These are phyloP conservation scores for Aspergillus uvarum DNA, from an alignment of 2,329 filamentous ascomycete genomes.

Conservation along the genomic window DNA sequence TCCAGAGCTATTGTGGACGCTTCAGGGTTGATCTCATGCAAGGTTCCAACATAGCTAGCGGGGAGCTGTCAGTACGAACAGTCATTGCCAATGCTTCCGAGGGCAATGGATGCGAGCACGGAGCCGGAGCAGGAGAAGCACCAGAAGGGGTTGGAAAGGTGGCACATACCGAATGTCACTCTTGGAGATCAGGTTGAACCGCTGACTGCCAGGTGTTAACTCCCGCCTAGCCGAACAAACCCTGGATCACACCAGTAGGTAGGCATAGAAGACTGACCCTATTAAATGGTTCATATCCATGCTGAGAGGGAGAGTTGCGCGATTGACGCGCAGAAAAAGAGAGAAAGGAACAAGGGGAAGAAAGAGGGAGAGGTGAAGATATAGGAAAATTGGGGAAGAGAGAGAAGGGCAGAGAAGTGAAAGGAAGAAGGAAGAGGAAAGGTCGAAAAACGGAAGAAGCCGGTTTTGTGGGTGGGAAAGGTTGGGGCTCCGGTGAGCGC, in stretches of 20 bases:
- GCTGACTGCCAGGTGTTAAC: constrained; percentile 62
- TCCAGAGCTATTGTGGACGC: constrained; percentile 95
- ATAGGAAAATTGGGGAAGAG: constrained; percentile 24
- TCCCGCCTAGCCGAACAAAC: constrained; percentile 36
- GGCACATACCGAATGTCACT: constrained; percentile 86
- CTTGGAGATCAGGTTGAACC: constrained; percentile 95
- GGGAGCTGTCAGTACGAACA: constrained; percentile 34
- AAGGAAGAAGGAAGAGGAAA: constrained; percentile 30
- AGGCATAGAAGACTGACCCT: constrained; percentile 40
- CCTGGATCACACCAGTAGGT: constrained; percentile 29
- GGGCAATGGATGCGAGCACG: constrained; percentile 18
- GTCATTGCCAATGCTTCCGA: neutral
- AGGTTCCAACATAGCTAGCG: constrained; percentile 83
- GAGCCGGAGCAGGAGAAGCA: constrained; percentile 18
- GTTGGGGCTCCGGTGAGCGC: constrained; percentile 34
- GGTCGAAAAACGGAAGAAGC: constrained; percentile 14
- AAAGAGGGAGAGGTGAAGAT: constrained; percentile 24
- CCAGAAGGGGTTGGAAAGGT: neutral
- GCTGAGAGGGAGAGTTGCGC: constrained; percentile 34
- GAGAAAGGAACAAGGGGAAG: constrained; percentile 16
- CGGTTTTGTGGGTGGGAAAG: constrained; percentile 30
- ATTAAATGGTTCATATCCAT: constrained; percentile 54
- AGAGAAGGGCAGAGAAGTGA: constrained; percentile 24
- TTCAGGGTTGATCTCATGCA: constrained; percentile 98
- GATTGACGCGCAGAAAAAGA: constrained; percentile 30